A percentile compares a stretch with the other conserved stretches of the same genome.
Conservation (phyloP, 208 protist species). For the Angomonas ambiguus region DNA sequence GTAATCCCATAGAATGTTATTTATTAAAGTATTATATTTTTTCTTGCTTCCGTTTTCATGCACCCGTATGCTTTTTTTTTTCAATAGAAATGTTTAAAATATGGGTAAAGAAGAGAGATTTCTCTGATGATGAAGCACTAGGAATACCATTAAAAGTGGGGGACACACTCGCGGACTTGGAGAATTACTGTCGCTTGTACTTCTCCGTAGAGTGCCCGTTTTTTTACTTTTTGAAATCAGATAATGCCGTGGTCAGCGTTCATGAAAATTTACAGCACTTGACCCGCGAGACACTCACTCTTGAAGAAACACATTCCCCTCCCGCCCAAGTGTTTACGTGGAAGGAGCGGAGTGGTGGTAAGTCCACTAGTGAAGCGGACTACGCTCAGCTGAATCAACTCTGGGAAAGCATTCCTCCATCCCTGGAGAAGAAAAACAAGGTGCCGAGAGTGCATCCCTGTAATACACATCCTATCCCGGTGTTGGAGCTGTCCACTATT, state of each 20-base stretch:
- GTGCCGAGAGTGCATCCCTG: not conserved
- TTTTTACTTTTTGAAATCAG: not conserved
- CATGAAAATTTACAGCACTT: not conserved
- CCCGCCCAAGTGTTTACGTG: not conserved
- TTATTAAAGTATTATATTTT: not conserved
- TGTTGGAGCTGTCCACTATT: slow-evolving; percentile 8
- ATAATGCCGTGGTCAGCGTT: not conserved
- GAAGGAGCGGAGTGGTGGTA: not conserved
- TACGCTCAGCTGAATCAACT: not conserved
- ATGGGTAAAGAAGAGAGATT: not conserved
- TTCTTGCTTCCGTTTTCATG: not conserved
- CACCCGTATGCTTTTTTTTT: not conserved
- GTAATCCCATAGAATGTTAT: too few species aligned
- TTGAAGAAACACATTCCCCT: not conserved
- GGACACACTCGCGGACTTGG: not conserved
- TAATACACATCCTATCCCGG: too few species aligned
- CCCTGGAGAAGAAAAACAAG: not conserved
- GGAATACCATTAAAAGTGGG: not conserved
- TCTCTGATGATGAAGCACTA: not conserved
- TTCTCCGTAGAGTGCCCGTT: not conserved
- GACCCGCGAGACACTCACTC: not conserved
- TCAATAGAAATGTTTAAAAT: not conserved
- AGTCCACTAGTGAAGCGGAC: not conserved
- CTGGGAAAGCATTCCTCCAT: not conserved
- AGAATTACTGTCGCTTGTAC: not conserved